Evolutionary conservation across 495 filamentous ascomycete species (phyloP).

Genomic region (Neurospora discreta): DNA sequence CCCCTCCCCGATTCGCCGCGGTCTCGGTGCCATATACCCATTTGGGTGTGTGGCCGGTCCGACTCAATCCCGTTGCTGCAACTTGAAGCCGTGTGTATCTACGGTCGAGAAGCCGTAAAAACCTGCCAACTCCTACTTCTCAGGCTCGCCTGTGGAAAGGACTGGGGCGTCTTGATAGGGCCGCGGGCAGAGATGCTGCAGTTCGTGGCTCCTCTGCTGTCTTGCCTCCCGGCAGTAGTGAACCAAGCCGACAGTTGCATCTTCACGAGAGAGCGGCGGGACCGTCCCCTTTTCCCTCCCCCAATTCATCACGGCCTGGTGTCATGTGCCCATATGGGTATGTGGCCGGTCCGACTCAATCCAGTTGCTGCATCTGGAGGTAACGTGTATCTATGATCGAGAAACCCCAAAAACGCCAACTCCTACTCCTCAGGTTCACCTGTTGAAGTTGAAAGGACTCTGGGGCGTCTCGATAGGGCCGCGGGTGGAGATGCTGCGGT

Average conservation of each 20-base stretch:
- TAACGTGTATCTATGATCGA: too few relatives aligned
- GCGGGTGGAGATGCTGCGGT: neutral
- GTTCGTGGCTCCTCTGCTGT: neutral
- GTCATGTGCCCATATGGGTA: neutral
- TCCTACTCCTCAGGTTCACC: too few relatives aligned
- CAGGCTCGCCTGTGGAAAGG: too few relatives aligned
- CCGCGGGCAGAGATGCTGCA: neutral
- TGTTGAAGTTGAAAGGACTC: too few relatives aligned
- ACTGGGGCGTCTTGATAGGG: neutral
- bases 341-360: neutral
- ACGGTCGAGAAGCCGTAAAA: neutral
- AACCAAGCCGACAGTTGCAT: neutral
- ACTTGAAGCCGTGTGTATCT: too few relatives aligned
- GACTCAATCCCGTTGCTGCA: neutral
- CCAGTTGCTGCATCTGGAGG: neutral
- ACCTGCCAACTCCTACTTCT: neutral
- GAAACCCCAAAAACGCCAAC: neutral
- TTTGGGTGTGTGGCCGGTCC: neutral
- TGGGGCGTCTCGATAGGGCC: neutral
- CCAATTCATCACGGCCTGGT: neutral
- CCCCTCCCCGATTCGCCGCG: neutral
- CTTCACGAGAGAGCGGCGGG: neutral
- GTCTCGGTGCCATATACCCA: neutral
- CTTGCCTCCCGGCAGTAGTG: neutral
- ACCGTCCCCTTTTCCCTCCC: neutral